Evolutionary conservation across 768 basidiomycete genomes (phyloP), one percentile per base, ranked within the genome.

Genomic region (Xerocomellus chrysenteron): DNA sequence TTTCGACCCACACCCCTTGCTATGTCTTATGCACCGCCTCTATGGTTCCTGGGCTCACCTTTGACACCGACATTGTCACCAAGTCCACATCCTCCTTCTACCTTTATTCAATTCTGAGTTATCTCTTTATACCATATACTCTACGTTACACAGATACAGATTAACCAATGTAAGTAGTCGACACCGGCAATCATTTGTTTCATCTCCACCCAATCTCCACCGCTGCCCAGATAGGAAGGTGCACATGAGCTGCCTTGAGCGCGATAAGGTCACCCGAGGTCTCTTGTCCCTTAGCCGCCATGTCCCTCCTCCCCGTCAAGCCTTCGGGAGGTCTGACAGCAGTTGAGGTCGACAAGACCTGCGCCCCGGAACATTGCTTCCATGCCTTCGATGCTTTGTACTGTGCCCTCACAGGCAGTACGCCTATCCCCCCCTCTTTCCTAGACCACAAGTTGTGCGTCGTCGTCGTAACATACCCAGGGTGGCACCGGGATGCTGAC

Each of bases 381-480:
- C 80, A 88, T 69, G 88, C 88, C 44, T 94, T 92, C 68, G 91
- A 93, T 67, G 75, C 86, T 32, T 77, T 93, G 52, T 91, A 88
- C 71, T 92, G 89, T 68, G 78, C 82, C n/a, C 82, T 94, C 63
- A 84, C 84, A 3, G 67, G 70, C 30, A 61, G 63, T 37, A 68
- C 74, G 37, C 84, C 85, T 5, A 77, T 90, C 54, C 67, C 78
- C 16, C 85, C 90, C 43, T 68, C 74, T 54, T 94, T 93, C 68
- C 70, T 79, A 14, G 81, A 92, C 59, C 85, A 87, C 54, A 87
- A 90, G 72, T 94, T 85, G 93, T 95, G 71, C 66, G 87, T 76
- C 44, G 19, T 32, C 65, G 83, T 75, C 19, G 43, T 33, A 41
- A 30, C 50, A 50, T 28, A 42, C 11, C 19, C 17, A 3, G 32